These are phyloP conservation scores for Pholiota adiposa DNA, from an alignment of 1,284 basidiomycete genomes.

Conservation along the genomic window DNA sequence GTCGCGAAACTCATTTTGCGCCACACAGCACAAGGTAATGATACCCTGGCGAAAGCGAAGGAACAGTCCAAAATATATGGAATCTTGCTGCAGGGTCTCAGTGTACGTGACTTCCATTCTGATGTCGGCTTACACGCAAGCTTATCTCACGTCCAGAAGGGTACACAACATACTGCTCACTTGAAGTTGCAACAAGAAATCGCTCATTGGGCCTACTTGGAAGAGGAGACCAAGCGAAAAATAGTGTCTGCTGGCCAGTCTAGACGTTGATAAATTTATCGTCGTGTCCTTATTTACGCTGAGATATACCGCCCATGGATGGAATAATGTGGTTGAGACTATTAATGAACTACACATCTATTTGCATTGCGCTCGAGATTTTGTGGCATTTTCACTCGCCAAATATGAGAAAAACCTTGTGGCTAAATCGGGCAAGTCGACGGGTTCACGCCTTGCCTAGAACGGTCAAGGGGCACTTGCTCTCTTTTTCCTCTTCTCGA, in stretches of 20 bases:
- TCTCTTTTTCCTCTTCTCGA: background rate
- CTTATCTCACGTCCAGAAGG: slow-evolving; percentile 40
- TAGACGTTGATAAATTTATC: background rate
- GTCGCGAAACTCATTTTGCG: slow-evolving; percentile 77
- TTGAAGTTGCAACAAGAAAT: slow-evolving; percentile 63
- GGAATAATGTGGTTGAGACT: background rate
- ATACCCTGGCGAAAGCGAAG: slow-evolving; percentile 65
- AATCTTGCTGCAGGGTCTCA: slow-evolving; percentile 75
- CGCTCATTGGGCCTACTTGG: slow-evolving; percentile 60
- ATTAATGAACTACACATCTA: background rate
- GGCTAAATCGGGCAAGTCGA: slow-evolving; percentile 4
- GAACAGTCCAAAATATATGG: slow-evolving; percentile 80
- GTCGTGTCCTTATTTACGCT: background rate
- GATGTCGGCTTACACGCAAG: background rate
- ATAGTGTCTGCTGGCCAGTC: slow-evolving; percentile 48
- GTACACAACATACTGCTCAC: slow-evolving; percentile 54
- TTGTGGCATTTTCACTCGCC: background rate
- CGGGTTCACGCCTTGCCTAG: background rate
- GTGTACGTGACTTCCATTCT: slow-evolving; percentile 50
- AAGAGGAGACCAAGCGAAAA: slow-evolving; percentile 58
- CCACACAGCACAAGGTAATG: slow-evolving; percentile 73
- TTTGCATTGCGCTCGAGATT: background rate
- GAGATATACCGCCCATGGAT: background rate
- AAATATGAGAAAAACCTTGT: background rate
- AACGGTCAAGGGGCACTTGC: background rate